Evolutionary conservation across 805 yeast species (phyloP).

Genomic region (Ogataea salicorniae): DNA sequence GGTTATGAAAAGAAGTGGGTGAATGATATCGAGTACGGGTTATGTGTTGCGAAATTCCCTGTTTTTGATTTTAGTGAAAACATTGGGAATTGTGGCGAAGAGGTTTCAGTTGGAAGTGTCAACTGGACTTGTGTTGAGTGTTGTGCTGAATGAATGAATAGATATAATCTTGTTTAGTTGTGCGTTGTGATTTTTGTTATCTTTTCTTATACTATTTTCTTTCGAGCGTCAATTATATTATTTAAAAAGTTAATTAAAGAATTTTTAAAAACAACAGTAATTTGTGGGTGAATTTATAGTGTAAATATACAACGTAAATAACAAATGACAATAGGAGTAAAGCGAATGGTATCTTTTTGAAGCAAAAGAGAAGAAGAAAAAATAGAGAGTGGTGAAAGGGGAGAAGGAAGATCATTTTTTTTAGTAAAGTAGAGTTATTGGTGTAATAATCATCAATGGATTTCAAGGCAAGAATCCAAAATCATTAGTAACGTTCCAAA

Average conservation of each 20-base stretch:
- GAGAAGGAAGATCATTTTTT: too few species aligned
- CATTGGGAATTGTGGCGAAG: constrained; percentile 7
- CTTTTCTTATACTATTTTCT: too few species aligned
- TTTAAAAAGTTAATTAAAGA: too few species aligned
- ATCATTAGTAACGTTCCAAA: constrained; percentile 45
- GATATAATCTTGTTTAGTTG: too few species aligned
- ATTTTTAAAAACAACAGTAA: too few species aligned
- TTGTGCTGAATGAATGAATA: background rate
- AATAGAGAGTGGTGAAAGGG: too few species aligned
- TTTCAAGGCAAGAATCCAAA: constrained; percentile 40
- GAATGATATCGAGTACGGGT: constrained; percentile 15
- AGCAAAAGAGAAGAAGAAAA: too few species aligned
- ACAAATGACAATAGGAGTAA: too few species aligned
- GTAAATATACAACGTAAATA: background rate
- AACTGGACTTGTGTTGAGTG: constrained; percentile 22
- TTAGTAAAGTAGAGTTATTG: too few species aligned
- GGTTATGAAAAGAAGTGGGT: constrained; percentile 6
- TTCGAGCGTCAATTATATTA: too few species aligned
- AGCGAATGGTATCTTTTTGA: too few species aligned
- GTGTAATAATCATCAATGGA: background rate
- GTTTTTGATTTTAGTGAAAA: constrained; percentile 5
- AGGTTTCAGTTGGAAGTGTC: constrained; percentile 7
- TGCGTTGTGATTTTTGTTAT: too few species aligned
- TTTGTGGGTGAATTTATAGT: background rate
- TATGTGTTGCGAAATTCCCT: constrained; percentile 10